Conservation (phyloP, 1,284 basidiomycete species). For the Heterobasidion parviporum region DNA sequence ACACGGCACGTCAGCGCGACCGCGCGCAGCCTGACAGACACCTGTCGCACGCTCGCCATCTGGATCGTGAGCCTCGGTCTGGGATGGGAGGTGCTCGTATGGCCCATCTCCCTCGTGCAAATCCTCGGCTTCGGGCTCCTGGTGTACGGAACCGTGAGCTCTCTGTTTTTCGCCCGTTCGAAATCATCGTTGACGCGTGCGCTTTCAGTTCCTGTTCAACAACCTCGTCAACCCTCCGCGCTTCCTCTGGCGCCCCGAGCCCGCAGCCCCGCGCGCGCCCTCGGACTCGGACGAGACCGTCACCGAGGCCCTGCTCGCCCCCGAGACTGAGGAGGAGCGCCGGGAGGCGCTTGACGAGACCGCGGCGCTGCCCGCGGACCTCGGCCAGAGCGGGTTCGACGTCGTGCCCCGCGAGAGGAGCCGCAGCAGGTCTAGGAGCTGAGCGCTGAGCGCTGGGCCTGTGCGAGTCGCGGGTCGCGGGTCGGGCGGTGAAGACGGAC, state of each 20-base stretch:
- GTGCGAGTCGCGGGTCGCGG: too few species aligned
- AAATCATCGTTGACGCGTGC: not conserved
- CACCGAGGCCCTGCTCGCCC: constrained; percentile 24
- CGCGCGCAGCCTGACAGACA: constrained; percentile 87
- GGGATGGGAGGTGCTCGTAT: constrained; percentile 89
- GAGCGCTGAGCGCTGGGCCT: too few species aligned
- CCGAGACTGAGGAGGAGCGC: constrained; percentile 24
- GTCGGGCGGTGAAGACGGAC: not conserved
- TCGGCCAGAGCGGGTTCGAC: constrained; percentile 65
- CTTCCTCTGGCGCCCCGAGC: constrained; percentile 37
- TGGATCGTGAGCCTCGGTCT: constrained; percentile 82
- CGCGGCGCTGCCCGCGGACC: constrained; percentile 62
- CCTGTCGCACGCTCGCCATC: constrained; percentile 90
- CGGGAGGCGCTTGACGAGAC: constrained; percentile 57
- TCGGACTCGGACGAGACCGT: constrained; percentile 34
- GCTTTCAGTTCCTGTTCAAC: constrained; percentile 61
- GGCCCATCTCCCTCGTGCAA: constrained; percentile 81
- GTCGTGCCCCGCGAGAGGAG: constrained; percentile 37
- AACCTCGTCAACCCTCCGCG: constrained; percentile 56
- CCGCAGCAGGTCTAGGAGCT: too few species aligned
- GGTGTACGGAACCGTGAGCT: constrained; percentile 40
- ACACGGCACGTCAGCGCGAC: constrained; percentile 88
- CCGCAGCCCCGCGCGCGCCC: constrained; percentile 22
- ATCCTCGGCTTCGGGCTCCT: constrained; percentile 84
- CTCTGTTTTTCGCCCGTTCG: not conserved